Conservation (phyloP, 352 stramenopile species). For the Globisporangium solare region DNA sequence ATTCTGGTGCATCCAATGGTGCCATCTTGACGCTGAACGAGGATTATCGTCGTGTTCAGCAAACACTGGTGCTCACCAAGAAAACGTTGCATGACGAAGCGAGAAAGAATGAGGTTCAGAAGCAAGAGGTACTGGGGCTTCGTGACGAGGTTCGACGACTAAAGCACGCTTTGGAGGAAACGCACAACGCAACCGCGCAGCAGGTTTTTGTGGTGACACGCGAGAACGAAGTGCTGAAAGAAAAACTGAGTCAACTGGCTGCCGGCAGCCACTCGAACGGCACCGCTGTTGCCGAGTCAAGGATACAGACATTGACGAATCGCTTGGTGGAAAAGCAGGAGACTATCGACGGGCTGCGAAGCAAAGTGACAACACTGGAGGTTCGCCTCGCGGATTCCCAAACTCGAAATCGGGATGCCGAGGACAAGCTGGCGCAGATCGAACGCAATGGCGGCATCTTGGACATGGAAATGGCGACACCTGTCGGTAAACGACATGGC, state of each 20-base stretch:
- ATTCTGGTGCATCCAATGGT: slow-evolving; percentile 5
- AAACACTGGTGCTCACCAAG: slow-evolving; percentile 64
- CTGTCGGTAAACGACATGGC: slow-evolving; percentile 28
- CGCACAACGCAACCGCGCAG: slow-evolving; percentile 30
- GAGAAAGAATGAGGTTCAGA: slow-evolving; percentile 56
- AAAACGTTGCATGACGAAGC: slow-evolving; percentile 73
- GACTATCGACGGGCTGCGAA: slow-evolving; percentile 61
- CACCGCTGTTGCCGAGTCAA: slow-evolving; percentile 37
- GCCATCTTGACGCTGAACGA: slow-evolving; percentile 35
- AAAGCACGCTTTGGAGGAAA: slow-evolving; percentile 31
- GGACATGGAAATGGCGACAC: slow-evolving; percentile 64
- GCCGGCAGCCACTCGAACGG: slow-evolving; percentile 16
- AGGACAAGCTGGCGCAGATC: slow-evolving; percentile 58
- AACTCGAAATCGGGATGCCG: slow-evolving; percentile 31
- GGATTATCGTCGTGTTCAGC: slow-evolving; percentile 56
- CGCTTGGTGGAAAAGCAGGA: slow-evolving; percentile 82
- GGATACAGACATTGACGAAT: slow-evolving; percentile 78
- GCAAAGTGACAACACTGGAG: slow-evolving; percentile 63
- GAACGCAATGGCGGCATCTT: slow-evolving; percentile 58
- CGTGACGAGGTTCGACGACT: slow-evolving; percentile 47
- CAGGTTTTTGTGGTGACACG: slow-evolving; percentile 32
- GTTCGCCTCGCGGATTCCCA: slow-evolving; percentile 60
- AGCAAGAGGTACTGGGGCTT: slow-evolving; percentile 58
- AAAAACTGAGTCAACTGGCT: slow-evolving; percentile 34
- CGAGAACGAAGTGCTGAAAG: slow-evolving; percentile 44